Conservation (phyloP, 2,329 filamentous ascomycete species). For the Aureobasidium sp. region DNA sequence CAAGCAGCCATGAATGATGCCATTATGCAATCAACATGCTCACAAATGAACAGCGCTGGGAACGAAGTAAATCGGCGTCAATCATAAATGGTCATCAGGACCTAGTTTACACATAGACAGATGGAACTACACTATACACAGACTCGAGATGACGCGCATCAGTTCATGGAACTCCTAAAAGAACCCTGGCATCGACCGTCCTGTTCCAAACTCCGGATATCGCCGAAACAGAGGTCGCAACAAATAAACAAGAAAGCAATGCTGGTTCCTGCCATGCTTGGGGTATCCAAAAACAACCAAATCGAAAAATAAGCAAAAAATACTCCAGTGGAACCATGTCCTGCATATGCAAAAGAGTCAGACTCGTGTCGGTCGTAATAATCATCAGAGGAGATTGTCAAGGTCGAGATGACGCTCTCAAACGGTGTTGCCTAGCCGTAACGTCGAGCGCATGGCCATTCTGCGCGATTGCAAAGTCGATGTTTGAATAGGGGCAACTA, state of each 20-base stretch:
- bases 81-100: not conserved
- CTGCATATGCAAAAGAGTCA: not conserved
- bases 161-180: not conserved
- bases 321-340: not conserved
- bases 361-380: not conserved
- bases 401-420: not conserved
- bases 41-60: not conserved
- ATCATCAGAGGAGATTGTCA: not conserved
- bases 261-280: slow-evolving; percentile 5
- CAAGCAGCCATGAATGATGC: not conserved
- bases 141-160: not conserved
- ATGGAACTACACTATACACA: not conserved
- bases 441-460: not conserved
- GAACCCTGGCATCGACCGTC: not conserved
- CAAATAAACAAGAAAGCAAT: not conserved
- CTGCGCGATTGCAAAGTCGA: slow-evolving; percentile 11
- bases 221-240: not conserved
- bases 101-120: not conserved
- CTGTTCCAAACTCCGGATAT: not conserved
- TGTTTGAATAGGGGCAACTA: slow-evolving; percentile 6
- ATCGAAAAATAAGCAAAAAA: not conserved
- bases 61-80: not conserved
- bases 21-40: not conserved
- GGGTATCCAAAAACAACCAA: slow-evolving; percentile 1
- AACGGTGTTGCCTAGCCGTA: not conserved